phyloP scores from a whole-genome alignment of 2,329 filamentous ascomycete genomes.

The Coleophoma crateriformis region DNA sequence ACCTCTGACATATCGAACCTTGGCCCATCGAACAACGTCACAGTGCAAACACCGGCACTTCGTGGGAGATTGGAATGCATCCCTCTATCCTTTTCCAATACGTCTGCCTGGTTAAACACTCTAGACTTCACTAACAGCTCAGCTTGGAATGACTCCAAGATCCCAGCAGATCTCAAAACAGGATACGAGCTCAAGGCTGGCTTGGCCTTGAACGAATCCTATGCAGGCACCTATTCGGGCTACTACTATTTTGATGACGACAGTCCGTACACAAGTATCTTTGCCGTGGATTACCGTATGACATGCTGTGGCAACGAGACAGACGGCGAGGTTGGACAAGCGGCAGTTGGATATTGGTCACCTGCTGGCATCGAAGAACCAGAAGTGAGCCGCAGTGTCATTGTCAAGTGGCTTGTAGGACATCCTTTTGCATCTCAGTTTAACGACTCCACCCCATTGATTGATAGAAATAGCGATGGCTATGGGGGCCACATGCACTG shows the following conservation, averaged over 20 bases:
- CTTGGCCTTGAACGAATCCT: slow-evolving; percentile 1
- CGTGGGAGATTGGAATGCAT: slow-evolving; percentile 9
- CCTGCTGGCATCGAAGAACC: neutral
- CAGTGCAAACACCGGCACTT: slow-evolving; percentile 5
- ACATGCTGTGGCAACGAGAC: slow-evolving; percentile 8
- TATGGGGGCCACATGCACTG: slow-evolving; percentile 2
- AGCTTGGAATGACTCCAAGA: slow-evolving; percentile 4
- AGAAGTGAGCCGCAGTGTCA: slow-evolving; percentile 1
- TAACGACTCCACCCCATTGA: slow-evolving; percentile 2
- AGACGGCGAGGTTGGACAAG: slow-evolving; percentile 2
- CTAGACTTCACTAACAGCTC: slow-evolving; percentile 9
- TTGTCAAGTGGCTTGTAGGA: slow-evolving; percentile 10
- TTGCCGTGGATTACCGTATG: slow-evolving; percentile 2
- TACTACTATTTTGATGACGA: slow-evolving; percentile 1
- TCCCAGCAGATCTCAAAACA: slow-evolving; percentile 6
- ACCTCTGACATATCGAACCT: neutral
- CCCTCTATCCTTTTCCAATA: slow-evolving; percentile 9
- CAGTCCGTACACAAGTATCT: slow-evolving; percentile 7
- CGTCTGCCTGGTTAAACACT: slow-evolving; percentile 7
- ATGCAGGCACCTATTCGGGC: neutral
- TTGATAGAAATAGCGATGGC: neutral
- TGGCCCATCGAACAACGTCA: slow-evolving; percentile 1
- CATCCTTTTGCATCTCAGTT: slow-evolving; percentile 7
- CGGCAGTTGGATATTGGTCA: slow-evolving; percentile 9
- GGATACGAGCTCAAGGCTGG: slow-evolving; percentile 10